Percentiles rank a stretch among this genome's conserved stretches.
These are phyloP conservation scores for Apiospora phragmitis DNA, from an alignment of 2,329 filamentous ascomycete genomes.

Conservation along the genomic window DNA sequence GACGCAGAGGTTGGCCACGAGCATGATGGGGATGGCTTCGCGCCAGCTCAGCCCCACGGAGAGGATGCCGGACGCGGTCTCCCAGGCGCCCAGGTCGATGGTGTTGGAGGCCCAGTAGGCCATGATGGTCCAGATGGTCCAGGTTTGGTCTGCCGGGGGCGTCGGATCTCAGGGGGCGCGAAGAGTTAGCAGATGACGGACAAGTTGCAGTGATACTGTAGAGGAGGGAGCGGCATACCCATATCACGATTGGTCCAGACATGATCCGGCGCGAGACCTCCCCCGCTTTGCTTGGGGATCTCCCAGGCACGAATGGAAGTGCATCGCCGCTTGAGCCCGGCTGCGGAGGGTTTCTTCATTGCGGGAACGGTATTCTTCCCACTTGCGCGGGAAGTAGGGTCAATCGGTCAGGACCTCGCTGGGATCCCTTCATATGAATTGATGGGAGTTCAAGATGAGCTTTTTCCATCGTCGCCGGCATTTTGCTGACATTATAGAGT, in stretches of 20 bases:
- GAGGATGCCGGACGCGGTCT: constrained; percentile 36
- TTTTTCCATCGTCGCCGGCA: neutral
- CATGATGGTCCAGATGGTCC: constrained; percentile 36
- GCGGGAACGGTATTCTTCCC: neutral
- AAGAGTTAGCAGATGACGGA: constrained; percentile 20
- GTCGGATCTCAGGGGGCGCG: constrained; percentile 37
- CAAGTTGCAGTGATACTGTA: neutral
- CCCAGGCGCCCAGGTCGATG: constrained; percentile 36
- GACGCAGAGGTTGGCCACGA: constrained; percentile 62
- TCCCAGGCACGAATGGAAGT: constrained; percentile 46
- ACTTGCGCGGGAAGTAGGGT: too few relatives aligned
- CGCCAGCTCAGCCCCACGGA: constrained; percentile 37
- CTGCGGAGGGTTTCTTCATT: constrained; percentile 24
- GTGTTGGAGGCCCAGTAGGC: constrained; percentile 39
- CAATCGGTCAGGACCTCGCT: too few relatives aligned
- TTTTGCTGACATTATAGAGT: neutral
- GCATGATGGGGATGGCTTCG: constrained; percentile 39
- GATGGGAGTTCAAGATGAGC: neutral
- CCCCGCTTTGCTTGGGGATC: constrained; percentile 47
- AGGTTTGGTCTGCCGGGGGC: constrained; percentile 37
- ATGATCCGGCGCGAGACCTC: constrained; percentile 45
- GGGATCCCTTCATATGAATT: neutral
- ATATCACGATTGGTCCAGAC: constrained; percentile 41
- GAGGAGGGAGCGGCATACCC: constrained; percentile 24
- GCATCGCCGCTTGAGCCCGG: constrained; percentile 36